Evolutionary conservation across 2,329 filamentous ascomycete genomes (phyloP).

Genomic region (Colletotrichum camelliae): DNA sequence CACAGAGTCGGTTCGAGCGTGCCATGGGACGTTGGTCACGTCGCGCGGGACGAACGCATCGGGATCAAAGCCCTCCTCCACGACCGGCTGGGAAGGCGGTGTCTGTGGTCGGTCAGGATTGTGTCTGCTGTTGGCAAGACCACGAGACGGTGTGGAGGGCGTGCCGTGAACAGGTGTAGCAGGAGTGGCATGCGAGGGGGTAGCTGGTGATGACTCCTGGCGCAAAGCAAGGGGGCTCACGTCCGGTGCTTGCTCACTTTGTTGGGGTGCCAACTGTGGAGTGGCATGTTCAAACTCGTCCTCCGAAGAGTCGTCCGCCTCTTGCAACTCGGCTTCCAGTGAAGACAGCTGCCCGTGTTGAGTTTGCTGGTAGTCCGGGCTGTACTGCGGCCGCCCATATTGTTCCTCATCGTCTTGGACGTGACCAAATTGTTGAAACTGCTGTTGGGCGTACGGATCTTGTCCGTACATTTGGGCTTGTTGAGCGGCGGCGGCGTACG

Average conservation of each 20-base stretch:
- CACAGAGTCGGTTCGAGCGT: conserved; percentile 33
- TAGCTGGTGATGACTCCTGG: conserved; percentile 12
- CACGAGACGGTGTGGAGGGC: conserved; percentile 13
- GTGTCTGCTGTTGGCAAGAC: conserved; percentile 33
- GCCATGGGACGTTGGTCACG: conserved; percentile 37
- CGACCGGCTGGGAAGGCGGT: not conserved
- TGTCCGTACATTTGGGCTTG: not conserved
- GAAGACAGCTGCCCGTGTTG: not conserved
- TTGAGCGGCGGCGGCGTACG: not conserved
- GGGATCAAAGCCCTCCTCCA: conserved; percentile 18
- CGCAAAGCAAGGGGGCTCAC: conserved; percentile 23
- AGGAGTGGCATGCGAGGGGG: not conserved
- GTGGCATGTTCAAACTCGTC: conserved; percentile 13
- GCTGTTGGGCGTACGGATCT: not conserved
- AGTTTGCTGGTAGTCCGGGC: not conserved
- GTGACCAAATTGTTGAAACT: not conserved
- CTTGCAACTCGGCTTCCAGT: not conserved
- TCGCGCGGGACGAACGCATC: conserved; percentile 30
- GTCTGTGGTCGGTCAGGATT: conserved; percentile 27
- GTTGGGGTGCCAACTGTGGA: conserved; percentile 19
- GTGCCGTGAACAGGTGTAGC: conserved; percentile 20
- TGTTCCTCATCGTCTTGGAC: not conserved
- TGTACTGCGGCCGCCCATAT: not conserved
- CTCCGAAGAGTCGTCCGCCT: not conserved
- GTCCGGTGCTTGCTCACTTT: conserved; percentile 17